Evolutionary conservation across 768 basidiomycete species (phyloP).

Genomic region (Tremella mesenterica): DNA sequence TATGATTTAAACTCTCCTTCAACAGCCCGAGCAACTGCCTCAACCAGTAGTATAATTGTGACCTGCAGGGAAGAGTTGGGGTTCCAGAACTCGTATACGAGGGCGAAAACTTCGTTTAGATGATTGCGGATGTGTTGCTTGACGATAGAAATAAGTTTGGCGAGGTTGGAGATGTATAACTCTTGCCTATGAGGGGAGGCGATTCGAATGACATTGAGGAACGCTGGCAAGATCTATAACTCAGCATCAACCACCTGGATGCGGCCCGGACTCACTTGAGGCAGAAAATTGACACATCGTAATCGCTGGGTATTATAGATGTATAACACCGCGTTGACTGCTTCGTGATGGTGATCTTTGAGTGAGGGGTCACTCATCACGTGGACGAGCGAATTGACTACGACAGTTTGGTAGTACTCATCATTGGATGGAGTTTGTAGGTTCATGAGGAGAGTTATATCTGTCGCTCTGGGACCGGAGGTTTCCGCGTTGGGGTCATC

Average conservation of each 20-base stretch:
- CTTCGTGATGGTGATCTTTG: constrained; percentile 76
- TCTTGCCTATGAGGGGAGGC: constrained; percentile 72
- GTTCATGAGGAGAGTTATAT: constrained; percentile 47
- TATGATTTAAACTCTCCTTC: constrained; percentile 97
- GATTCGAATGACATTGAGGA: constrained; percentile 73
- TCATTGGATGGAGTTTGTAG: constrained; percentile 57
- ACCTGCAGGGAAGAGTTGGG: constrained; percentile 55
- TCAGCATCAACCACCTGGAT: background rate
- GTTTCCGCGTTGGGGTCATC: constrained; percentile 63
- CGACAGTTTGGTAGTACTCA: constrained; percentile 95
- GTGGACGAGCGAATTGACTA: constrained; percentile 74
- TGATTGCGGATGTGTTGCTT: constrained; percentile 94
- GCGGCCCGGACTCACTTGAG: constrained; percentile 56
- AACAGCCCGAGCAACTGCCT: constrained; percentile 82
- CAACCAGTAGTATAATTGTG: constrained; percentile 83
- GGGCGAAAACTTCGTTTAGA: constrained; percentile 69
- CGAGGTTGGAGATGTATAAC: constrained; percentile 78
- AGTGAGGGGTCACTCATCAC: constrained; percentile 84
- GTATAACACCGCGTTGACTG: constrained; percentile 95
- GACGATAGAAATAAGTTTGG: constrained; percentile 89
- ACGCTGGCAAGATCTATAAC: constrained; percentile 74
- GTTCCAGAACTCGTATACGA: constrained; percentile 88
- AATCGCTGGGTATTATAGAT: constrained; percentile 97
- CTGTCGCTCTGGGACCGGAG: constrained; percentile 47
- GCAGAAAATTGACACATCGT: constrained; percentile 89